Evolutionary conservation across 169 alveolate genomes (phyloP), one percentile per base, ranked within the genome.

Genomic region (Eimeria praecox): DNA sequence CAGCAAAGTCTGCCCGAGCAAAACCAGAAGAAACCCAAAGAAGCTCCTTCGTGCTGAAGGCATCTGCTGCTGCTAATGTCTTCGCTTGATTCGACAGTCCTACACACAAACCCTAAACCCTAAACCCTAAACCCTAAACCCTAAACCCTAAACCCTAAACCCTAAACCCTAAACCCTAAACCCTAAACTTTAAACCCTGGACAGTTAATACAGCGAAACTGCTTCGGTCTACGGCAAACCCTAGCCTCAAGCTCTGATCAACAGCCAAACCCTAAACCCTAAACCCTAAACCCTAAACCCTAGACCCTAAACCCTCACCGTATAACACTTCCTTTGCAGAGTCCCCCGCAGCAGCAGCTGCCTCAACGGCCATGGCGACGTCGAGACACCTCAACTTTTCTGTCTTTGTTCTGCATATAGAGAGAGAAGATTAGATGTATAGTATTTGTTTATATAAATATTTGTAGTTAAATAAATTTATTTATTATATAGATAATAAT

Each of bases 341-440:
- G 30, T n/a, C 85, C 24, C 85, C 85, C 10, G 85, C n/a, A 8
- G 85, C 42, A 5, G 85, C 85, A 4, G 85, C 85, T 20, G 85
- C 85, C 44, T 73, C 85, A 30, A 73, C 85, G 9, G 85, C 38
- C 85, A 73, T 73, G 85, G 85, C 85, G 85, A 73, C 18, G 38
- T 73, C 85, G 20, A 73, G 44, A 73, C 42, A 30, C 38, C 78
- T 22, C 42, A 66, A 30, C 42, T 10, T 30, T 66, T 30, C 78
- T 30, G 78, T 30, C 30, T 66, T 30, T 24, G 24, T 8, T 73
- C 35, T 27, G 44, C 22, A 38, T 9, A n/a, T n/a, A n/a, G n/a
- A n/a, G n/a, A n/a, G n/a, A n/a, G n/a, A n/a, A n/a, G n/a, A n/a
- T n/a, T n/a, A n/a, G n/a, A n/a, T n/a, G n/a, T n/a, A n/a, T n/a